Evolutionary conservation across 805 yeast species (phyloP).

Genomic region (Candida railenensis): DNA sequence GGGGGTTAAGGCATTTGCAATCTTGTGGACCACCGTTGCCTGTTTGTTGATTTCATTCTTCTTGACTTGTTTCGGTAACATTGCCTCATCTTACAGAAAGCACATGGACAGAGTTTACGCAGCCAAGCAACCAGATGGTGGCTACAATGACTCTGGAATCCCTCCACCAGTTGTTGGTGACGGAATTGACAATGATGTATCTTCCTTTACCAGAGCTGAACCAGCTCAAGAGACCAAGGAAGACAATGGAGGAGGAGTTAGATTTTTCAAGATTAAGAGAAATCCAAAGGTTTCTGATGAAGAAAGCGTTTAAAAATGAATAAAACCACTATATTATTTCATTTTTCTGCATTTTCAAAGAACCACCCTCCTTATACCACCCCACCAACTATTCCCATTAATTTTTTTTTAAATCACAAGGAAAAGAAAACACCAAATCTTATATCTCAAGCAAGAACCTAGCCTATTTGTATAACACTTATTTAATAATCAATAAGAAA

Average conservation of each 20-base stretch:
- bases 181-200: constrained; percentile 35
- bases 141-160: constrained; percentile 13
- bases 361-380: too few relatives aligned
- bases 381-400: not conserved
- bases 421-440: not conserved
- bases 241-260: constrained; percentile 58
- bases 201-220: constrained; percentile 41
- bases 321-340: not conserved
- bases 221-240: constrained; percentile 24
- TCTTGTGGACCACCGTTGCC: constrained; percentile 71
- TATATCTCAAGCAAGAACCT: too few relatives aligned
- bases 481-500: too few relatives aligned
- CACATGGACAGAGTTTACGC: constrained; percentile 43
- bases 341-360: not conserved
- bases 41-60: constrained; percentile 49
- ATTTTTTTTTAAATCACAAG: not conserved
- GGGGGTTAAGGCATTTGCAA: constrained; percentile 59
- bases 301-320: constrained; percentile 42
- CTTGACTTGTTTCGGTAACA: constrained; percentile 50
- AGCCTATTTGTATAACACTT: too few relatives aligned
- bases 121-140: constrained; percentile 21
- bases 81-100: constrained; percentile 49
- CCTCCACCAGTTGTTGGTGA: constrained; percentile 19
- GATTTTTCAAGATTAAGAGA: constrained; percentile 74
- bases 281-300: constrained; percentile 39